Base-by-base conservation (phyloP, 2,329 filamentous ascomycete genomes). In the Neoscytalidium dimidiatum region DNA sequence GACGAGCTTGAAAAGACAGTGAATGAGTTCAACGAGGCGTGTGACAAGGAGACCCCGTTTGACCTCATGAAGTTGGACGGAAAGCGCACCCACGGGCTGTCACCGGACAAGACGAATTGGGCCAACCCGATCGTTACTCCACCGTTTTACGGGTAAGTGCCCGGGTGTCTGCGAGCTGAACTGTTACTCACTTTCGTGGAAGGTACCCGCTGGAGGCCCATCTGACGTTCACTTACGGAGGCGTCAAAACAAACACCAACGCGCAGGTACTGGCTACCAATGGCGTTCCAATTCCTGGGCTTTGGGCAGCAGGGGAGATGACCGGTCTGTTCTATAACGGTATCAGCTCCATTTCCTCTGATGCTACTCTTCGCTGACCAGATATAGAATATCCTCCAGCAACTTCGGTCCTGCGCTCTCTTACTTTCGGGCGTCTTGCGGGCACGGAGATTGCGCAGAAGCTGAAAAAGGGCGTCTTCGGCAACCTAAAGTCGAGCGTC, bases 21-120 rank as follows among this genome's bases (percentile, higher is more conserved):
- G 28, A 69, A 74, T 29, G 75, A 79, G 23, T 80, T 73, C 71
- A 80, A 80, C 62, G 73, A 71, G 19, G 75, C 78, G 9, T 75
- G 77, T 64, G 74, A 78, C 44, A 35, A 38, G 62, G 74, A 79
- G 61, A 79, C 75, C 49, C 69, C 71, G 8, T 81, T 80, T 65
- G 72, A 80, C 64, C 68, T 80, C 28, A 78, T 80, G 77, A 76
- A 75, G 66, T 71, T 80, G 5, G 77, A 79, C 61, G 76, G 76
- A 4, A 81, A 80, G 66, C 71, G 74, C 0, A 80, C 77, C 0
- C 74, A 66, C 2, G 78, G 77, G 3, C 69, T 80, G 4, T 71
- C 67, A 23, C 74, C 75, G 1, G 75, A 78, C 62, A 78, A 79
- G 69, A 76, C 73, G 1, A 80, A 79, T 38, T 80, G 78, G 78